These are phyloP conservation scores for Sonneratia alba DNA, from an alignment of 345 rosid genomes.

Conservation along the genomic window DNA sequence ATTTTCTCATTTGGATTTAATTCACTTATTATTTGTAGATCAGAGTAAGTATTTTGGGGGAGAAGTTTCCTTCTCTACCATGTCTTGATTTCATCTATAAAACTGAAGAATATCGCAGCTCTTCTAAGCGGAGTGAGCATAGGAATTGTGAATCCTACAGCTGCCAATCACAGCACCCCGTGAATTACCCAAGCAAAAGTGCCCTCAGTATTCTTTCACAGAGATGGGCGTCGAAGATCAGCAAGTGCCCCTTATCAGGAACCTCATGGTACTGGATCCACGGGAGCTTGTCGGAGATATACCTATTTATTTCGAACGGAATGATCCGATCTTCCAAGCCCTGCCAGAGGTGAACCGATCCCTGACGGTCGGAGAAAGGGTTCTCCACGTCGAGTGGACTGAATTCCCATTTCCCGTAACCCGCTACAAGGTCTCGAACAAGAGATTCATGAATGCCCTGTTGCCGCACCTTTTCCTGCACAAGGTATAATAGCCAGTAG, in stretches of 20 bases:
- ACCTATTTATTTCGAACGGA: slow-evolving; percentile 35
- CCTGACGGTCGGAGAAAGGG: slow-evolving; percentile 47
- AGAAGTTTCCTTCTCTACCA: background rate
- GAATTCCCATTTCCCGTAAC: slow-evolving; percentile 71
- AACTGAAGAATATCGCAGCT: slow-evolving; percentile 5
- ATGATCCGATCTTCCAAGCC: slow-evolving; percentile 54
- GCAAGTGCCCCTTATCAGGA: slow-evolving; percentile 48
- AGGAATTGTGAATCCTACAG: slow-evolving; percentile 18
- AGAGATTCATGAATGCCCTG: slow-evolving; percentile 67
- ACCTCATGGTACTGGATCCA: slow-evolving; percentile 75
- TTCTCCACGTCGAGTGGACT: slow-evolving; percentile 50
- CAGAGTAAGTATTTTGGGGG: background rate
- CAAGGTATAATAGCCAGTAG: background rate
- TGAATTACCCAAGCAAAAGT: slow-evolving; percentile 26
- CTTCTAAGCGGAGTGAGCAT: slow-evolving; percentile 16
- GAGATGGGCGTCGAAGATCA: slow-evolving; percentile 26
- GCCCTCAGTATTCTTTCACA: slow-evolving; percentile 47
- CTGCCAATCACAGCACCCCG: background rate
- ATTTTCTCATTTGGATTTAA: too few species aligned
- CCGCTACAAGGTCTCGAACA: slow-evolving; percentile 45
- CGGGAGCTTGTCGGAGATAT: slow-evolving; percentile 45
- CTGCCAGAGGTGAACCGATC: slow-evolving; percentile 74
- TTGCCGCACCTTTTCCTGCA: slow-evolving; percentile 49
- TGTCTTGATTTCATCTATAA: background rate
- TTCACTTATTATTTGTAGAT: too few species aligned